These are phyloP conservation scores for Euphrasia arctica DNA, from an alignment of 305 asterid species.

Conservation along the genomic window DNA sequence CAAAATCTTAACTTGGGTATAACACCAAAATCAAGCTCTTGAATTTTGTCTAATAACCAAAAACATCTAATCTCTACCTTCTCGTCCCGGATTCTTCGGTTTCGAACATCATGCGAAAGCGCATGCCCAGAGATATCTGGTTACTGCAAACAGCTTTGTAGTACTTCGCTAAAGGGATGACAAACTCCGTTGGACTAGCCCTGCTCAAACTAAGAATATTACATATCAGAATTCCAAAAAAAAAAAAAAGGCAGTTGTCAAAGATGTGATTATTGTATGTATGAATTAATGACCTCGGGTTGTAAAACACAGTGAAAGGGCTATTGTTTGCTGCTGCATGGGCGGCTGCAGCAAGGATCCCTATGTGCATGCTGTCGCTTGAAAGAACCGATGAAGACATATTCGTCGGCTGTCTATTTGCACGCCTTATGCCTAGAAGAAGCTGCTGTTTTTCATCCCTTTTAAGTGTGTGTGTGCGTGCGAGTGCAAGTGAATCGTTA, in stretches of 20 bases:
- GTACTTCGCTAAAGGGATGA: conserved; percentile 5
- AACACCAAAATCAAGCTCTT: neutral
- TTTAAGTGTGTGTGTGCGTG: too few species aligned
- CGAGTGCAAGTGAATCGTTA: too few species aligned
- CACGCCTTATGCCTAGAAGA: conserved; percentile 13
- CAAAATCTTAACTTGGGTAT: neutral
- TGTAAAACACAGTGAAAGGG: conserved; percentile 14
- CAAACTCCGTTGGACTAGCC: conserved; percentile 14
- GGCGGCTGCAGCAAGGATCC: conserved; percentile 13
- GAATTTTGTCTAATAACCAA: neutral
- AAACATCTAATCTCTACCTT: neutral
- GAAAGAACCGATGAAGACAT: neutral
- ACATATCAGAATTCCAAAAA: neutral
- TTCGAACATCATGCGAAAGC: conserved; percentile 13
- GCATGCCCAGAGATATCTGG: conserved; percentile 15
- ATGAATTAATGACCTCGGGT: conserved; percentile 1
- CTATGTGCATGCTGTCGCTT: conserved; percentile 7
- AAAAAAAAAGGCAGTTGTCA: neutral
- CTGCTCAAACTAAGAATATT: conserved; percentile 8
- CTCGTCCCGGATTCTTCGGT: conserved; percentile 15
- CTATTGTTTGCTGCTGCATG: conserved; percentile 14
- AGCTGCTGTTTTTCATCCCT: conserved; percentile 14
- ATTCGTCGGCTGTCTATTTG: conserved; percentile 10
- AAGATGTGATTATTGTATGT: neutral
- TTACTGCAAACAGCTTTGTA: conserved; percentile 15